Evolutionary conservation across 345 rosid species (phyloP).

Genomic region (Gossypium herbaceum): DNA sequence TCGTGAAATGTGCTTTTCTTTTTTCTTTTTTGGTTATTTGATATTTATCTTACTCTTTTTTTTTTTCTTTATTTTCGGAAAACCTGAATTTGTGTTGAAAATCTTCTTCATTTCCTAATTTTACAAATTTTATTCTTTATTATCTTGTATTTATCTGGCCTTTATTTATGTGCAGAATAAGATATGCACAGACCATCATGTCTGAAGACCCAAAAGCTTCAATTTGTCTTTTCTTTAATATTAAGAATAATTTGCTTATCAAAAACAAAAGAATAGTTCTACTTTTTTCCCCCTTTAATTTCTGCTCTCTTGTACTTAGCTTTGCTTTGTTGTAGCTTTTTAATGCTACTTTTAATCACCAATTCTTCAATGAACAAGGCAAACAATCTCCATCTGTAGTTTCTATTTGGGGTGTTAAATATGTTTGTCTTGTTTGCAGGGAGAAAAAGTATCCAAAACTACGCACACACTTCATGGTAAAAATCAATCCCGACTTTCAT

Average conservation of each 20-base stretch:
- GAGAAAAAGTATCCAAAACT: constrained; percentile 71
- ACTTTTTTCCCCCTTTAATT: background rate
- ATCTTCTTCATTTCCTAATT: constrained; percentile 22
- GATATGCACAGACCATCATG: constrained; percentile 37
- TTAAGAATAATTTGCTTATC: background rate
- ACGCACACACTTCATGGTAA: constrained; percentile 79
- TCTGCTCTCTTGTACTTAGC: constrained; percentile 26
- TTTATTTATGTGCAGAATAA: constrained; percentile 26
- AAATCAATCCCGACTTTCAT: constrained; percentile 29
- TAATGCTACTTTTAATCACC: constrained; percentile 31
- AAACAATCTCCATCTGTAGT: constrained; percentile 5
- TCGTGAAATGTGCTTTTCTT: constrained; percentile 24
- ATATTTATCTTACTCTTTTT: too few relatives aligned
- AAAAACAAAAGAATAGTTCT: constrained; percentile 15
- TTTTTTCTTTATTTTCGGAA: constrained; percentile 22
- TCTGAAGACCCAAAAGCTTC: constrained; percentile 42
- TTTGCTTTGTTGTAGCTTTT: constrained; percentile 22
- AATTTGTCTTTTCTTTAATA: constrained; percentile 53
- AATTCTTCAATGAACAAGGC: constrained; percentile 24
- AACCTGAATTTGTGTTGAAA: constrained; percentile 24
- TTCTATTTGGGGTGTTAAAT: constrained; percentile 10
- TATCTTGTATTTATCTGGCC: constrained; percentile 29
- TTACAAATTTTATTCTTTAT: constrained; percentile 22
- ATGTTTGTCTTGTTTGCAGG: constrained; percentile 46
- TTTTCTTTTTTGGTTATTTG: constrained; percentile 14